These are phyloP conservation scores for Mycena sanguinolenta DNA, from an alignment of 768 basidiomycete genomes.

Conservation along the genomic window DNA sequence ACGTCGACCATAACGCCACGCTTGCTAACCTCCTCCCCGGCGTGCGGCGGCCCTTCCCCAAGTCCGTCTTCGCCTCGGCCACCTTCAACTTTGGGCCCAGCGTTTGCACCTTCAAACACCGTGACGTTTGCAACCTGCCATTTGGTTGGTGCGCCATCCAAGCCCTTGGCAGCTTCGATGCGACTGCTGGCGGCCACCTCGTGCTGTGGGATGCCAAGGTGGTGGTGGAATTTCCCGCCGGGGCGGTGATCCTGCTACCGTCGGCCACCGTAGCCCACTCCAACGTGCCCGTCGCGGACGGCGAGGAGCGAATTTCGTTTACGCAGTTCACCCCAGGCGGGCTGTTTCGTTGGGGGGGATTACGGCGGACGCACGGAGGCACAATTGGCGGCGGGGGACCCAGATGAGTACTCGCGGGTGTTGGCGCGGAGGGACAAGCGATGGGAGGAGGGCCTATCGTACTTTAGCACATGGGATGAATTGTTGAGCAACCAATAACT, in stretches of 20 bases:
- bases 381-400: slow-evolving; percentile 3
- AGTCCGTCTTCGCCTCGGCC: too few species aligned
- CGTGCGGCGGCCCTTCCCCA: too few species aligned
- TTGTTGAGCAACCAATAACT: neutral
- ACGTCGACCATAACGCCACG: too few species aligned
- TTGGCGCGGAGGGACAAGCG: neutral
- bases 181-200: too few species aligned
- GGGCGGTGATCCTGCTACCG: slow-evolving; percentile 44
- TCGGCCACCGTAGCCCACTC: slow-evolving; percentile 45
- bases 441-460: neutral
- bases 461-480: neutral
- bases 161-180: too few species aligned
- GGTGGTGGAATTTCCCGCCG: too few species aligned
- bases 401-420: neutral
- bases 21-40: too few species aligned
- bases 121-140: too few species aligned
- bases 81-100: too few species aligned
- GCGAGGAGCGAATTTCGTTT: slow-evolving; percentile 40
- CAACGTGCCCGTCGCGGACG: slow-evolving; percentile 39
- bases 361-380: slow-evolving; percentile 37
- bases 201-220: too few species aligned
- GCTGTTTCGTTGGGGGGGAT: slow-evolving; percentile 42
- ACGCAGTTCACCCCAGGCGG: slow-evolving; percentile 46
- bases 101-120: too few species aligned
- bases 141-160: too few species aligned